These are phyloP conservation scores for Fonsecaea multimorphosa DNA, from an alignment of 2,329 filamentous ascomycete genomes.

Conservation along the genomic window DNA sequence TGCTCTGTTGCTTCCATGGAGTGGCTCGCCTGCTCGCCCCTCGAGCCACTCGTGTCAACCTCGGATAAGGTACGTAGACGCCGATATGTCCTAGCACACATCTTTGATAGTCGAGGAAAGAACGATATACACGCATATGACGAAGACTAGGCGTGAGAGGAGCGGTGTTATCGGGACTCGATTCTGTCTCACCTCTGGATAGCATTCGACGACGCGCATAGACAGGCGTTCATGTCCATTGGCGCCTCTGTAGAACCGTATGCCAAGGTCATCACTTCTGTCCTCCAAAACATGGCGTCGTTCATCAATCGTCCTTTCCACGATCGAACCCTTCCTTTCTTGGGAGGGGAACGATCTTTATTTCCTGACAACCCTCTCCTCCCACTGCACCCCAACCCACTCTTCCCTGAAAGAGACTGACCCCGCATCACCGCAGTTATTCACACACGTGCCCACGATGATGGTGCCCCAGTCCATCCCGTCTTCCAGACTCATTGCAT, in stretches of 20 bases:
- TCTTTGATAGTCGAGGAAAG: neutral
- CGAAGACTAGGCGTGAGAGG: too few species aligned
- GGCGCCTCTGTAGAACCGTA: neutral
- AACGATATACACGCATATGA: too few species aligned
- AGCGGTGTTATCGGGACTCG: too few species aligned
- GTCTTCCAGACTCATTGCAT: conserved; percentile 62
- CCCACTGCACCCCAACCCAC: conserved; percentile 98
- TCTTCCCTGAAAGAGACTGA: conserved; percentile 85
- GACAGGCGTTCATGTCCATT: neutral
- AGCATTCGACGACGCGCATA: neutral
- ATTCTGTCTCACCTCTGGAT: too few species aligned
- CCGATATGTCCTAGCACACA: neutral
- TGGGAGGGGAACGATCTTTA: conserved; percentile 3
- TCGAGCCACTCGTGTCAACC: neutral
- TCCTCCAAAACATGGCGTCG: neutral
- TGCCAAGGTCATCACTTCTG: neutral
- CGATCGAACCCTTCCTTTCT: neutral
- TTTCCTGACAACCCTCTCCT: conserved; percentile 62
- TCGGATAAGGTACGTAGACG: neutral
- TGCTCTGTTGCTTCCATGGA: neutral
- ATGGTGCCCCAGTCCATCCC: conserved; percentile 99
- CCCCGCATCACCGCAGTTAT: conserved; percentile 73
- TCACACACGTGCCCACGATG: conserved; percentile 81
- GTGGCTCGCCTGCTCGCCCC: neutral
- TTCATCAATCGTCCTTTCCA: neutral